Percentiles rank a stretch among this genome's conserved stretches.
phyloP scores from a whole-genome alignment of 1,284 basidiomycete genomes.

The Pyrrhoderma noxium region DNA sequence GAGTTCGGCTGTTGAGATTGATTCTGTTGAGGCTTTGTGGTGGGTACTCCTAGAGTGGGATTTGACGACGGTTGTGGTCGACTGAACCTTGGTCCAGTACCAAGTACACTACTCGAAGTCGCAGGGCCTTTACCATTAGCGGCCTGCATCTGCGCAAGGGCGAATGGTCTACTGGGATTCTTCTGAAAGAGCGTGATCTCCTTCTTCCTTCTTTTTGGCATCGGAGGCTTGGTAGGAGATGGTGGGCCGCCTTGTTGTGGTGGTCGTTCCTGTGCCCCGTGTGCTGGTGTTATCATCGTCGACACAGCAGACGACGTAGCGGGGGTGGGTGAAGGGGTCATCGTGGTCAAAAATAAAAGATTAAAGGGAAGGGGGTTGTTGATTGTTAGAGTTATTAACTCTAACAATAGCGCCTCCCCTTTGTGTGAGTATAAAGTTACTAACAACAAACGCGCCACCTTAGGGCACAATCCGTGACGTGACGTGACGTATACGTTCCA shows the following conservation, averaged over 20 bases:
- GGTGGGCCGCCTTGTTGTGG: not conserved
- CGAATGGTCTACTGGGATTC: constrained; percentile 14
- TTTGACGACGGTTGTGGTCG: not conserved
- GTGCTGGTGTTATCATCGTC: too few species aligned
- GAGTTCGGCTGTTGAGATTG: not conserved
- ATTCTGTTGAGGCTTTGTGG: not conserved
- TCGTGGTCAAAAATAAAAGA: not conserved
- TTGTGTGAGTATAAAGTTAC: too few species aligned
- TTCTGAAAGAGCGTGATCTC: constrained; percentile 16
- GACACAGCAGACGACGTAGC: too few species aligned
- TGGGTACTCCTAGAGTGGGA: not conserved
- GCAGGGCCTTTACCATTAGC: not conserved
- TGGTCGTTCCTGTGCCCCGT: too few species aligned
- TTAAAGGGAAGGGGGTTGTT: too few species aligned
- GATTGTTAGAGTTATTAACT: too few species aligned
- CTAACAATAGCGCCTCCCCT: too few species aligned
- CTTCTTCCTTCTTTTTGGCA: constrained; percentile 6
- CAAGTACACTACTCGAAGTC: not conserved
- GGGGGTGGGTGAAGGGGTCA: constrained; percentile 7
- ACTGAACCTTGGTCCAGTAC: not conserved
- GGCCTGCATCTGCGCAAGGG: constrained; percentile 10
- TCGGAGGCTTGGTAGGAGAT: not conserved
- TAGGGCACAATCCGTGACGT: too few species aligned
- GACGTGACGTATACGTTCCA: too few species aligned
- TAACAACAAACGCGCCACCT: too few species aligned